These are phyloP conservation scores for Lumnitzera racemosa DNA, from an alignment of 345 rosid genomes.

Conservation along the genomic window DNA sequence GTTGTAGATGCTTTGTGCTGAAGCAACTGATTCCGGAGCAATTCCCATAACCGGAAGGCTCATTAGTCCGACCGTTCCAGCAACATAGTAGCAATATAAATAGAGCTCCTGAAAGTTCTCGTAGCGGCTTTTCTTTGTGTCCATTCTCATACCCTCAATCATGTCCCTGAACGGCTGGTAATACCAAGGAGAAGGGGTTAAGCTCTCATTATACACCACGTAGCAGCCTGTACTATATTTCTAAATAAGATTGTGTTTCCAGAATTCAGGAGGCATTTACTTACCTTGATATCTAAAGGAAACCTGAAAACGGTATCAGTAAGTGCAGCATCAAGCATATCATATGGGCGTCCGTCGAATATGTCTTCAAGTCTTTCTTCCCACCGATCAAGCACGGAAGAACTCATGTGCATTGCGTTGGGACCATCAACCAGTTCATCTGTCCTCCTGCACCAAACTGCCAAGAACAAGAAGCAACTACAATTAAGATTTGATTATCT, in stretches of 20 bases:
- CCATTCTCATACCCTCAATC: constrained; percentile 68
- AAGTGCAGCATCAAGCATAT: constrained; percentile 56
- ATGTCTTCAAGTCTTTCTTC: constrained; percentile 52
- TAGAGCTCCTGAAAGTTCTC: constrained; percentile 47
- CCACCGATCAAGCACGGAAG: constrained; percentile 42
- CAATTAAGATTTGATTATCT: too few relatives aligned
- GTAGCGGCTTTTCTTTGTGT: constrained; percentile 33
- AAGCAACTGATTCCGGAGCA: constrained; percentile 26
- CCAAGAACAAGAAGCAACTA: background rate
- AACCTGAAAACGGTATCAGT: constrained; percentile 42
- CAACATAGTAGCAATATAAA: constrained; percentile 47
- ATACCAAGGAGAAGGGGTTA: background rate
- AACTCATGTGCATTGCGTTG: constrained; percentile 28
- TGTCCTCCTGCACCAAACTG: constrained; percentile 65
- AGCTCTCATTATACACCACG: too few relatives aligned
- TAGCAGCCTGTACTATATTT: too few relatives aligned
- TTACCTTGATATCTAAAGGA: constrained; percentile 44
- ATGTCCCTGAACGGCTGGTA: constrained; percentile 54
- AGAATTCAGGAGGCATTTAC: background rate
- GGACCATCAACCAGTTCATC: constrained; percentile 62
- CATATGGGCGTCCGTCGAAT: constrained; percentile 47
- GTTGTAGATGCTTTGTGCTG: constrained; percentile 30
- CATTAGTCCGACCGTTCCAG: constrained; percentile 53
- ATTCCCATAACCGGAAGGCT: constrained; percentile 65
- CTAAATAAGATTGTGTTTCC: too few relatives aligned